These are phyloP conservation scores for Pholiota molesta DNA, from an alignment of 768 basidiomycete species.

Conservation along the genomic window DNA sequence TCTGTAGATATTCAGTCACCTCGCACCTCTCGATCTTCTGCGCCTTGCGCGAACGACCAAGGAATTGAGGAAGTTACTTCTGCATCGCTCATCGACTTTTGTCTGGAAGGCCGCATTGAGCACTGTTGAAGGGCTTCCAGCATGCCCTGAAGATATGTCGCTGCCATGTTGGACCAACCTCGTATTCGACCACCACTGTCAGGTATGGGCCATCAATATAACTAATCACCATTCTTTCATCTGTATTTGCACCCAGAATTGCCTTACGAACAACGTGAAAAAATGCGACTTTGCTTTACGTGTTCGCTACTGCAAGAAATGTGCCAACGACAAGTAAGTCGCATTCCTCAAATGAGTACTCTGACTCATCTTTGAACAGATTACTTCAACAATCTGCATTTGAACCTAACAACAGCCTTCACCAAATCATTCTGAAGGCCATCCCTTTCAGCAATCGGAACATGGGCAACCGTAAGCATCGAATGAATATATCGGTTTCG, in stretches of 20 bases:
- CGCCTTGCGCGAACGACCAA: constrained; percentile 5
- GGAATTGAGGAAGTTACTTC: not conserved
- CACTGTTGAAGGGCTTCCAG: not conserved
- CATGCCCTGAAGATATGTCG: constrained; percentile 1
- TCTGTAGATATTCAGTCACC: not conserved
- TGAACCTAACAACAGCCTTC: constrained; percentile 7
- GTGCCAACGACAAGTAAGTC: constrained; percentile 26
- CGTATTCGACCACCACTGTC: constrained; percentile 15
- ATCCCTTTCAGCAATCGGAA: constrained; percentile 16
- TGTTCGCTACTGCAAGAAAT: constrained; percentile 28
- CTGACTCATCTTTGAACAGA: not conserved
- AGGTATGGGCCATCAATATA: constrained; percentile 16
- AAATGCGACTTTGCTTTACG: constrained; percentile 30
- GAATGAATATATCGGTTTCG: too few relatives aligned
- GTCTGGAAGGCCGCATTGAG: constrained; percentile 1
- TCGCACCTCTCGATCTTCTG: not conserved
- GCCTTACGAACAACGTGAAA: constrained; percentile 19
- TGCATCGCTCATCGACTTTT: not conserved
- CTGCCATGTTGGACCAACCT: constrained; percentile 1
- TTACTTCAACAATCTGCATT: constrained; percentile 7
- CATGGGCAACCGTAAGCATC: constrained; percentile 9
- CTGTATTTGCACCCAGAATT: constrained; percentile 21
- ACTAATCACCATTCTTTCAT: not conserved
- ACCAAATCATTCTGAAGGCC: constrained; percentile 8
- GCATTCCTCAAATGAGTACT: not conserved